Conservation (phyloP, 169 alveolate genomes). For the Plasmodium relictum region DNA sequence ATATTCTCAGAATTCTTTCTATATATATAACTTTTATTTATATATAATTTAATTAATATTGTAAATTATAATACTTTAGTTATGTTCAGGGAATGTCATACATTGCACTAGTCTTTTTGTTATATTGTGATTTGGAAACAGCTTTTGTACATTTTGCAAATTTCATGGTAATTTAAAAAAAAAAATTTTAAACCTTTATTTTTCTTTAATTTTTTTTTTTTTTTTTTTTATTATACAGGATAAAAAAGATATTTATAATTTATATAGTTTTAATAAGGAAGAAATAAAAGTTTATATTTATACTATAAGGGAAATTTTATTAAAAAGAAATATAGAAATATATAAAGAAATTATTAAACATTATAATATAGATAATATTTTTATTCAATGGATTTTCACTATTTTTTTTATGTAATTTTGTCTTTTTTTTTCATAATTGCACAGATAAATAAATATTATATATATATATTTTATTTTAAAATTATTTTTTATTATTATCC, state of each 20-base stretch:
- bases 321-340: slow-evolving; percentile 50
- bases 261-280: slow-evolving; percentile 69
- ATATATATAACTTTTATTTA: background rate
- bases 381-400: slow-evolving; percentile 76
- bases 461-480: background rate
- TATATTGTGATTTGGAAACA: slow-evolving; percentile 54
- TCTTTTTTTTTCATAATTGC: background rate
- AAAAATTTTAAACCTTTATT: background rate
- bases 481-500: slow-evolving; percentile 2
- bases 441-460: background rate
- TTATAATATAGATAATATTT: slow-evolving; percentile 67
- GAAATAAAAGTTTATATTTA: slow-evolving; percentile 59
- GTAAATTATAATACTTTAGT: background rate
- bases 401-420: slow-evolving; percentile 59
- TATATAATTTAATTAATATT: background rate
- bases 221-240: slow-evolving; percentile 22
- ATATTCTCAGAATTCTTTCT: too few species aligned
- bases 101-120: slow-evolving; percentile 62
- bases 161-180: slow-evolving; percentile 77
- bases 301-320: slow-evolving; percentile 54
- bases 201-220: background rate
- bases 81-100: slow-evolving; percentile 76
- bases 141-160: slow-evolving; percentile 76
- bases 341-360: slow-evolving; percentile 70
- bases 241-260: slow-evolving; percentile 36